Evolutionary conservation across 1,284 basidiomycete genomes (phyloP), one percentile per base, ranked within the genome.

Genomic region (Phellopilus nigrolimitatus): DNA sequence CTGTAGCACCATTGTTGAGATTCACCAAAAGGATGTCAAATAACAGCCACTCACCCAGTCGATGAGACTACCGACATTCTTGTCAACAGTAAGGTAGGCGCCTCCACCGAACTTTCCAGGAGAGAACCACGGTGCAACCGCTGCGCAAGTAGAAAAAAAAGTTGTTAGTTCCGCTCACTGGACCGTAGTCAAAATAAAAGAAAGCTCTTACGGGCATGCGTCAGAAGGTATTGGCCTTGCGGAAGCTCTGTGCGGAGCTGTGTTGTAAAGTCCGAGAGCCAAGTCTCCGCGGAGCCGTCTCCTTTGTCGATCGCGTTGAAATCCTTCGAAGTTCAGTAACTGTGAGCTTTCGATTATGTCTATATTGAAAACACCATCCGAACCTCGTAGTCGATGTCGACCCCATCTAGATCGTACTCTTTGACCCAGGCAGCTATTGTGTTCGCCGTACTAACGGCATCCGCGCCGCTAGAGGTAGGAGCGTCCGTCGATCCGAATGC

Each of bases 81-180:
- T 52, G 62, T 85, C 66, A 19, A 82, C 75, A 43, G 68, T 73
- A 25, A 83, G 69, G 61, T 85, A 85, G 7, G 76, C 82, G 49
- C 82, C 82, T 12, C 74, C 78, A 21, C 70, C 66, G 67, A 72
- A 81, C 39, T 59, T 63, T 42, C 57, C 68, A 5, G 75, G 72
- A 17, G 75, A 69, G 66, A 80, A 80, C 76, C 76, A 53, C 33
- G 40, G 49, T 40, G 49, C 37, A 27, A 47, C 51, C 22, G 51
- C 33, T 25, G 44, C n/a, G 40, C 25, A 47, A 7, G 43, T 8
- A 33, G 9, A 17, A 5, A 31, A 47, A 10, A 25, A 19, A 33
- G 17, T 9, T 19, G 30, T 10, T 56, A 47, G 12, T 28, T 13
- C 12, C 34, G 13, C 59, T 66, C 77, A 77, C 79, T 15, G 78